Percentiles rank a stretch among this genome's conserved stretches.
Conservation (phyloP, 2,329 filamentous ascomycete genomes). For the Fusarium floridanum region DNA sequence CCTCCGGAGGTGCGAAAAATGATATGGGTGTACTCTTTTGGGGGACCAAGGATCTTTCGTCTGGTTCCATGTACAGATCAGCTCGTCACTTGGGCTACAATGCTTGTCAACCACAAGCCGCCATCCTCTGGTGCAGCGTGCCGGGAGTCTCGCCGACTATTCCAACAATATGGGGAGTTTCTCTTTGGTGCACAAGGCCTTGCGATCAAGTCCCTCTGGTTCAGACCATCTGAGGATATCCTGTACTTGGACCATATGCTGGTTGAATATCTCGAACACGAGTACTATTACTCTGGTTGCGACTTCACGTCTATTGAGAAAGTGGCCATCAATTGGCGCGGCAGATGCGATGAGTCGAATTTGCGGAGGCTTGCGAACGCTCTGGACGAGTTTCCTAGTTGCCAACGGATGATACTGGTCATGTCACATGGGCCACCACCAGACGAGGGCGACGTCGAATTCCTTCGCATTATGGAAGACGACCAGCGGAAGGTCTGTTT, state of each 20-base stretch:
- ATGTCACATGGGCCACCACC: neutral
- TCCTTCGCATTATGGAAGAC: neutral
- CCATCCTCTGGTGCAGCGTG: slow-evolving; percentile 2
- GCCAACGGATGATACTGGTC: neutral
- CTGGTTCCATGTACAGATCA: neutral
- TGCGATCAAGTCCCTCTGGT: slow-evolving; percentile 1
- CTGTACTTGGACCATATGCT: slow-evolving; percentile 4
- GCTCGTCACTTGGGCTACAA: neutral
- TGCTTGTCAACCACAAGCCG: slow-evolving; percentile 5
- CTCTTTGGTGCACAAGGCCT: neutral
- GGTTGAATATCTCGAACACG: neutral
- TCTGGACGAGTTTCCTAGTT: neutral
- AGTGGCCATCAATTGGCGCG: neutral
- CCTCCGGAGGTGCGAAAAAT: slow-evolving; percentile 2
- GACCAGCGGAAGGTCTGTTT: neutral
- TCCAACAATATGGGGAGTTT: neutral
- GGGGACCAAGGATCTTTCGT: slow-evolving; percentile 10
- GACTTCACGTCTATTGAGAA: neutral
- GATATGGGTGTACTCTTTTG: neutral
- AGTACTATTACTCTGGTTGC: neutral
- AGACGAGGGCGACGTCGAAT: neutral
- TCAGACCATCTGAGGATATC: neutral
- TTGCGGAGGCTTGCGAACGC: neutral
- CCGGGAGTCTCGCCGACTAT: neutral
- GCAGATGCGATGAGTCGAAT: neutral